Base-by-base conservation (phyloP, 2,329 filamentous ascomycete genomes). In the Colletotrichum zoysiae region DNA sequence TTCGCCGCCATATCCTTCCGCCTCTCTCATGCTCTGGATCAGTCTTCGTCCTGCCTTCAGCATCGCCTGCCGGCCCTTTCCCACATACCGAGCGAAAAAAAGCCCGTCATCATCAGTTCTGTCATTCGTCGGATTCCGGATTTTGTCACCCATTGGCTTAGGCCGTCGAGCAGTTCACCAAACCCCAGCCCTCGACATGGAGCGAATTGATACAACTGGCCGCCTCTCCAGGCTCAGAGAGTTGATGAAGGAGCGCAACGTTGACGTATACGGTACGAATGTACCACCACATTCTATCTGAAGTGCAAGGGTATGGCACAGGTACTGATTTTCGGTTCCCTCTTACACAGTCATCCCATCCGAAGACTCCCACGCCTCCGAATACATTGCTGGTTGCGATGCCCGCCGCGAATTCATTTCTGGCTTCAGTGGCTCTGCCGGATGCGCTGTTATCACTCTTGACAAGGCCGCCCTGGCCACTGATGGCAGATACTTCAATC, bases 331-430 rank as follows among this genome's bases (percentile, higher is more conserved):
- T 76, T 74, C 76, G 76, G 59, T 56, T 26, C 67, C 57, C 30
- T 65, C 60, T 50, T 44, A 65, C 80, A 66, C 80, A 98, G 95
- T 99, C 79, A 89, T 98, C 8, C 96, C 96, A 0, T 98, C 95
- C 44, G 96, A 98, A 88, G 96, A 99, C 81, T 95, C 94, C 79
- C 96, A 99, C 81, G 94, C 95, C 76, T 98, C 95, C 76, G 96
- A 99, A 84, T 99, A 99, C 82, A 98, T 98, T 81, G 96, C 96
- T 62, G 91, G 92, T n/a, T 97, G 94, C 80, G 96, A 99, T 85
- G 95, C 89, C 73, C 91, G 96, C 76, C 91, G 96, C 86, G 94
- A 92, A 79, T 98, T 92, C 79, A 97, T 99, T 76, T 95, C 91
- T 73, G 95, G 96, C 35, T 99, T 99, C 82, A 94, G 94, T 70